A percentile compares a stretch with the other conserved stretches of the same genome.
Conservation (phyloP, 2,329 filamentous ascomycete species). For the Penicillium sp. region DNA sequence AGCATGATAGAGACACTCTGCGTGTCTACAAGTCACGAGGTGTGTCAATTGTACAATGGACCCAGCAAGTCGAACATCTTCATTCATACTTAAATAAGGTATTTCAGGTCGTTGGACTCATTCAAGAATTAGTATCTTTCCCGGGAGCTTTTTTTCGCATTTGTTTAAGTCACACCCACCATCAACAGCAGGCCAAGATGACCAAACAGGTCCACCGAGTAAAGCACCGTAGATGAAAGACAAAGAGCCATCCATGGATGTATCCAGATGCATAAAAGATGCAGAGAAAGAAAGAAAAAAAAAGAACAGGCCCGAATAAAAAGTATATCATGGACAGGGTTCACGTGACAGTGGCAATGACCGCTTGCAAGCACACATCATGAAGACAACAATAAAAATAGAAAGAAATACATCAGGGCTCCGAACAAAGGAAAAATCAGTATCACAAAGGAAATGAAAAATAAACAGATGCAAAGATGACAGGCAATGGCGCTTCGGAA, state of each 20-base stretch:
- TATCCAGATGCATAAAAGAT: neutral
- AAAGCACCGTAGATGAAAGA: neutral
- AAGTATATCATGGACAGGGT: constrained; percentile 19
- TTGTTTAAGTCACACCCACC: neutral
- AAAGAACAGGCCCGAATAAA: constrained; percentile 5
- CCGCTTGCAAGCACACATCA: constrained; percentile 34
- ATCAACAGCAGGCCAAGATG: neutral
- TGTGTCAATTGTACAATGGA: neutral
- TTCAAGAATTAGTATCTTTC: constrained; percentile 28
- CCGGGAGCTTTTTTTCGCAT: constrained; percentile 9
- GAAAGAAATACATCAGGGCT: constrained; percentile 20
- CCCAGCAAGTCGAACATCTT: neutral
- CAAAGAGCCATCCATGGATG: neutral
- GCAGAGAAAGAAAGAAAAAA: neutral
- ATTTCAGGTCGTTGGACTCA: constrained; percentile 19
- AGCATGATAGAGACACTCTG: neutral
- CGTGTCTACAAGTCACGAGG: neutral
- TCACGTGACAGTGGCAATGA: constrained; percentile 28
- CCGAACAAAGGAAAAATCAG: constrained; percentile 25
- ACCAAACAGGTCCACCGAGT: neutral
- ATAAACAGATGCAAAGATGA: constrained; percentile 9
- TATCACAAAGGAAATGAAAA: constrained; percentile 25
- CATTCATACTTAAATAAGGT: constrained; percentile 9
- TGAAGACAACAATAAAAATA: constrained; percentile 15
- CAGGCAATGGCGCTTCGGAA: constrained; percentile 9